Conservation (phyloP, 805 yeast species). For the Teunomyces funiuensis region DNA sequence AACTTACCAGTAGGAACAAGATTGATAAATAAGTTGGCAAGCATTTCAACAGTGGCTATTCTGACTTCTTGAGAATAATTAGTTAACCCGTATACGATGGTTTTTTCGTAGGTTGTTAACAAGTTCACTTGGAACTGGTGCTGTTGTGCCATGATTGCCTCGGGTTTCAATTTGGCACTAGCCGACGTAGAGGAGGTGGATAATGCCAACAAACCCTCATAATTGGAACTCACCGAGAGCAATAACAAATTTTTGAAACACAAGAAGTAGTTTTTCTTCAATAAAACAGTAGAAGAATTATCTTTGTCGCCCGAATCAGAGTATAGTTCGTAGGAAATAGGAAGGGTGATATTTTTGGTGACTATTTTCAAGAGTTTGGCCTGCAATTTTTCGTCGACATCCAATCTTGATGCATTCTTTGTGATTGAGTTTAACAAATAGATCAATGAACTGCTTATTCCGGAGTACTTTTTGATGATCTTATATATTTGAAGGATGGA, state of each 20-base stretch:
- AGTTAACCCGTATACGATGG: conserved; percentile 28
- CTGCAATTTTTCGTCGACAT: conserved; percentile 41
- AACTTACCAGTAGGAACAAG: conserved; percentile 41
- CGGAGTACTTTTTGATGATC: conserved; percentile 35
- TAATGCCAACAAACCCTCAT: conserved; percentile 35
- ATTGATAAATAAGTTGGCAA: conserved; percentile 34
- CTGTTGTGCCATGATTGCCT: conserved; percentile 40
- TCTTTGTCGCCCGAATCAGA: conserved; percentile 14
- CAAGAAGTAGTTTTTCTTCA: conserved; percentile 33
- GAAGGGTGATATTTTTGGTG: conserved; percentile 25
- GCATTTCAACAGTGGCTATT: conserved; percentile 34
- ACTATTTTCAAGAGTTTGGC: conserved; percentile 34
- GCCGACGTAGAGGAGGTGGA: conserved; percentile 35
- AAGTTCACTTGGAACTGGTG: conserved; percentile 34
- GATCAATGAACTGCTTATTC: conserved; percentile 24
- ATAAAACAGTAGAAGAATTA: conserved; percentile 19
- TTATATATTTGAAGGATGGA: conserved; percentile 38
- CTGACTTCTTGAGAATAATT: conserved; percentile 36
- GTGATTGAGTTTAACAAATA: conserved; percentile 32
- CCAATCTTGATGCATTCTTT: conserved; percentile 35
- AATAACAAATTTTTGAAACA: conserved; percentile 33
- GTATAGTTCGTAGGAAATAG: conserved; percentile 20
- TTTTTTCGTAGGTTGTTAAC: conserved; percentile 30
- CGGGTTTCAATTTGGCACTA: conserved; percentile 43
- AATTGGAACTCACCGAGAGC: conserved; percentile 34